Base-by-base conservation (phyloP, 768 basidiomycete genomes). In the Mycena haematopus region DNA sequence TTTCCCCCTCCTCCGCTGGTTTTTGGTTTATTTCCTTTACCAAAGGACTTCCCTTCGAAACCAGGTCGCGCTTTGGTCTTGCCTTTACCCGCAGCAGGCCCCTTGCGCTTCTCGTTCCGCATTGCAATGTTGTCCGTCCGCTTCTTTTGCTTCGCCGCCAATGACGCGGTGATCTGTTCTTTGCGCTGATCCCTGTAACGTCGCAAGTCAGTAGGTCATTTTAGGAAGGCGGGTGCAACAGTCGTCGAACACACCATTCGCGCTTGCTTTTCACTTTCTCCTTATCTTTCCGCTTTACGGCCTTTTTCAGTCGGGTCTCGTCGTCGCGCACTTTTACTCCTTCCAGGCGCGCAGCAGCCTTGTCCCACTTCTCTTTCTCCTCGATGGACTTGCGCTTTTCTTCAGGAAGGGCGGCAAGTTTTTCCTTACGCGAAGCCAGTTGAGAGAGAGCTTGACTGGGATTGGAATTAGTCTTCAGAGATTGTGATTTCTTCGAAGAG, bases 321-420 rank as follows among this genome's bases (percentile, higher is more conserved):
- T 96, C 92, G 69, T 99, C 97, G 52, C 85, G 85, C 31, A 99
- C 88, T 76, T 98, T 99, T 51, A 89, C 89, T 2, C 97, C 97
- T 57, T 92, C 93, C 61, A 97, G 79, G 52, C 93, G 83, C 31
- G 93, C 88, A 71, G 89, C 87, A 0, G 96, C 95, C 77, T 96
- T 96, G 52, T 86, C 86, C 93, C 95, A 98, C 70, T 89, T 86
- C 61, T 95, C 91, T 58, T 84, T 84, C 71, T 95, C 95, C 73
- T 92, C 88, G 14, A 89, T 84, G 47, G 81, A 81, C 68, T 91
- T 90, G 29, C 93, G 86, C 71, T 93, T 93, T 58, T 95, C 95
- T 50, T 91, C 93, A 0, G 93, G 88, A 63, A 99, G 69, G 0
- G 83, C 73, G 0, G 89, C 87, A 2, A 97, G 78, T 69, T 91